Base-by-base conservation (phyloP, 306 rosid genomes). In the Sechiopsis laciniata region DNA sequence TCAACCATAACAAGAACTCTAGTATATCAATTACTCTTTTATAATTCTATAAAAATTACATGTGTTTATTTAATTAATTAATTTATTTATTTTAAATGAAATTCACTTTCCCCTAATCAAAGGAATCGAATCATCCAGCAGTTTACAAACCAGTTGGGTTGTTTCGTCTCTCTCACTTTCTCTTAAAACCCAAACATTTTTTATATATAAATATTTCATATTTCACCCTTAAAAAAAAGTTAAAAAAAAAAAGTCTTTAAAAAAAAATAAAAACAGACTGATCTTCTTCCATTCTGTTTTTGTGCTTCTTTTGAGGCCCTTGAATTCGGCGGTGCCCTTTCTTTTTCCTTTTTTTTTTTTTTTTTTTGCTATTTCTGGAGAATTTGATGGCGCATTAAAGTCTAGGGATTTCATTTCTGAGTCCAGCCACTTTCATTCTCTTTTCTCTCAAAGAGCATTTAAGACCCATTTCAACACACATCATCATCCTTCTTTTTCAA, bases 261-360 rank as follows among this genome's bases (percentile, higher is more conserved):
- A 6, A 32, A 5, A 32, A 32, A 32, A 32, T 5, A 32, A 32
- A 6, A 71, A 48, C 52, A 26, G 55, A 61, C 62, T 13, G 6
- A 61, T 61, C 68, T 21, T 58, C 17, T 51, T 56, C 59, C 57
- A 55, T 37, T 56, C 24, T 68, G 35, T 80, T 79, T 14, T 26
- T 13, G 45, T 29, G 19, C 89, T 79, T 84, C 88, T 88, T 90
- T 81, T 87, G 83, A 88, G 89, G 92, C 76, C 89, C 78, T 79
- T 83, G 67, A 72, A 74, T 83, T 80, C 80, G 65, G 79, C 87
- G 74, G 84, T 78, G 82, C 76, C 77, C 74, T 78, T 63, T 80
- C 37, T 17, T 42, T 65, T 9, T 5, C 15, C 70, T 66, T 61
- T 80, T 42, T 37, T 26, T n/a, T n/a, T n/a, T n/a, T n/a, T n/a